Base-by-base conservation (phyloP, 257 asterid genomes). In the Lithospermum erythrorhizon region DNA sequence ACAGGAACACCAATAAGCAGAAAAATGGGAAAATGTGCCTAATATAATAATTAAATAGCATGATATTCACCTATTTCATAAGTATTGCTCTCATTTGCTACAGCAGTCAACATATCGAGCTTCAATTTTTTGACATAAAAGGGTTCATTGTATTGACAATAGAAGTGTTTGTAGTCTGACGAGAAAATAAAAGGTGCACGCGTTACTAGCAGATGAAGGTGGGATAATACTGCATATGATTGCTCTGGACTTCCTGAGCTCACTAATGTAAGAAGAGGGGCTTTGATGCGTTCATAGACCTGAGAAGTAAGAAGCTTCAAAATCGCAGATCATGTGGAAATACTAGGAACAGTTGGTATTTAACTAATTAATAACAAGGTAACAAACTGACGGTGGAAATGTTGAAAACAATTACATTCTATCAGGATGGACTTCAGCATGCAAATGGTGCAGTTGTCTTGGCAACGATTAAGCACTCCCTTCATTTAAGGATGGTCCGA, bases 161-260 rank as follows among this genome's bases (percentile, higher is more conserved):
- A 93, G 76, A 93, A 93, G 83, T 93, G 94, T 79, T 93, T 93
- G 87, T 89, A 93, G 83, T 93, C 97, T 6, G 91, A 79, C 66
- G 95, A 83, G 80, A 93, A 93, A 60, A 93, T 87, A 74, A 67
- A 93, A 22, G 99, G 94, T 57, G 97, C 99, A 59, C 99, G 99
- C 91, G 83, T 86, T 80, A 93, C 99, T 32, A 93, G 85, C 59
- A 89, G 77, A 78, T 89, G 99, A 67, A 93, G 89, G 80, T 93
- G 99, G 81, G 96, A 86, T 59, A 93, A 73, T 57, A 93, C 89
- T 20, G 99, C 99, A 64, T 83, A 89, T 17, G 99, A 93, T 66
- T 86, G 97, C 81, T 93, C 99, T 7, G 97, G 90, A 74, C 97
- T 85, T 75, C 99, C 99, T 11, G 99, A 89, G 91, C 99, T 89